These are phyloP conservation scores for Pleurotus djamor DNA, from an alignment of 768 basidiomycete genomes.

Conservation along the genomic window DNA sequence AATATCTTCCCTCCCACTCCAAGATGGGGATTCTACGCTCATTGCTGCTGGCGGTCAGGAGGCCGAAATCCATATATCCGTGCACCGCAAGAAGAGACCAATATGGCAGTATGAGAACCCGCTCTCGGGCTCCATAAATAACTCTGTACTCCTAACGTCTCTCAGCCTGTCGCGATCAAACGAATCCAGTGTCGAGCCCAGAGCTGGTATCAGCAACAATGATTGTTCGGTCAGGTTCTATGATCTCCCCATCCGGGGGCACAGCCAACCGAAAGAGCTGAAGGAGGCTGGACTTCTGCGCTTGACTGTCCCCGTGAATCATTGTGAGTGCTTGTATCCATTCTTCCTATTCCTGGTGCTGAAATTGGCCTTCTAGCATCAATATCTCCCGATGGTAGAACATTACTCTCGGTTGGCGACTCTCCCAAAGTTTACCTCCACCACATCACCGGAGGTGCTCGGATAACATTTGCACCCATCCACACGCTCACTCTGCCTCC, in stretches of 20 bases:
- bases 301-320: slow-evolving; percentile 75
- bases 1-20: slow-evolving; percentile 45
- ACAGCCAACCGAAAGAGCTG: slow-evolving; percentile 37
- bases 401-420: slow-evolving; percentile 88
- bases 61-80: slow-evolving; percentile 61
- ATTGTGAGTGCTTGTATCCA: slow-evolving; percentile 50
- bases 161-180: slow-evolving; percentile 58
- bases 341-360: neutral
- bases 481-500: slow-evolving; percentile 65
- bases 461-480: slow-evolving; percentile 63
- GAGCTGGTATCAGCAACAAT: slow-evolving; percentile 85
- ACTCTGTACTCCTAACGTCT: slow-evolving; percentile 69
- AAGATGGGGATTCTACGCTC: slow-evolving; percentile 43
- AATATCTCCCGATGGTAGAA: slow-evolving; percentile 85
- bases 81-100: slow-evolving; percentile 20
- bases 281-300: slow-evolving; percentile 50
- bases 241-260: slow-evolving; percentile 59
- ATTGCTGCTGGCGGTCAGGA: slow-evolving; percentile 66
- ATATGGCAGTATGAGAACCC: slow-evolving; percentile 55
- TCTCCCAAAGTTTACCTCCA: slow-evolving; percentile 85
- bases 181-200: slow-evolving; percentile 68
- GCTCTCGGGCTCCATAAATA: slow-evolving; percentile 76
- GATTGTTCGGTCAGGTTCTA: slow-evolving; percentile 81
- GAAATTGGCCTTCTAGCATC: slow-evolving; percentile 55
- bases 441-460: slow-evolving; percentile 64